Evolutionary conservation across 345 rosid genomes (phyloP), one percentile per base, ranked within the genome.

Genomic region (Microthlaspi erraticum): DNA sequence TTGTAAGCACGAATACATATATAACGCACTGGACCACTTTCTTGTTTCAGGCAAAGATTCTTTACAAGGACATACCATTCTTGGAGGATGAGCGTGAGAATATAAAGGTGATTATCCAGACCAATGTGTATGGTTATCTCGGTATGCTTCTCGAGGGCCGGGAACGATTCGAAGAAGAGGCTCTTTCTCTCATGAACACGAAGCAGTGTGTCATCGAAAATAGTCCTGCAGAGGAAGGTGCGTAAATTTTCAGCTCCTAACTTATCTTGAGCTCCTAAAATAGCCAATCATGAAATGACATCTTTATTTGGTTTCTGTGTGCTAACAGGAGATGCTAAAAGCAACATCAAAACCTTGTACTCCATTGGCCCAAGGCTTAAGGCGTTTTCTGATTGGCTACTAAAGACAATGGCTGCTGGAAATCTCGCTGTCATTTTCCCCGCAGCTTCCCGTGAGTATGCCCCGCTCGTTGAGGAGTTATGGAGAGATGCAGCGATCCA

Each of bases 131-230:
- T 68, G 85, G 88, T 38, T 95, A 92, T 83, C 89, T 95, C 64
- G 98, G 99, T 64, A 82, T 90, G 64, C 93, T 95, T 49, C 97
- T 95, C 44, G 99, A 95, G 79, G 99, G 96, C 5, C 97, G 96
- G 57, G 99, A 95, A 64, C 89, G 85, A 52, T 95, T 92, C 60
- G 99, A 92, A 78, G 99, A 95, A 70, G 98, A 91, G 71, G 63
- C 82, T 80, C 87, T 83, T 79, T 71, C 75, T 68, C 82, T 74
- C 74, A 80, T 38, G 78, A 68, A 61, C 69, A 60, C 68, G 23
- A 80, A 68, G 34, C 78, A 20, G 42, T 66, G 71, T 67, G 69
- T 69, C 46, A 57, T 61, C 56, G 83, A 75, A 46, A 50, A 71
- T n/a, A 70, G 64, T n/a, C 39, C 67, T 33, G 50, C 41, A 57